Base-by-base conservation (phyloP, 192 early-diverging fungal species). In the Coemansia sp. region DNA sequence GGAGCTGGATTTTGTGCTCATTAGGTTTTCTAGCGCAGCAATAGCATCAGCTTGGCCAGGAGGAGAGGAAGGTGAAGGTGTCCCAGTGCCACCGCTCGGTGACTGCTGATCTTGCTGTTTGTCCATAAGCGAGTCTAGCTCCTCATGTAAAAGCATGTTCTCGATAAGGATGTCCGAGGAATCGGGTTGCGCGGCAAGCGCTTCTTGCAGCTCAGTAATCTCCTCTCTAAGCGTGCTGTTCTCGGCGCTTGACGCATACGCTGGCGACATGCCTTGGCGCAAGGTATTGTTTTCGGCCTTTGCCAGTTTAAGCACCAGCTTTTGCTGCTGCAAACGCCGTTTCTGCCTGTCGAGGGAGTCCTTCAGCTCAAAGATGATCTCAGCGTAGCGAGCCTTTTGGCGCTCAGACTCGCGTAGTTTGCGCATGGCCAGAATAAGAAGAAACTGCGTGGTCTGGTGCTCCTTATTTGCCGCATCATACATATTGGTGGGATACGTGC, bases 381-480 rank as follows among this genome's bases (percentile, higher is more conserved):
- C 79, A 0, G 69, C 77, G 48, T 82, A 84, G 9, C 79, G 74
- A 7, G 79, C 43, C 43, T 80, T 84, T 45, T 84, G 85, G 15
- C 84, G 83, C 59, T 85, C 85, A 2, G 68, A 58, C 56, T 84
- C 70, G 10, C 77, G 79, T 31, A 75, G 71, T 29, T 81, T 78
- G 46, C 85, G 85, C 63, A 85, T 77, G 49, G 80, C 81, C 46
- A 86, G 40, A 29, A 79, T 58, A 16, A 84, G 66, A 61, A 77
- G 64, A 53, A 70, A 71, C 52, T 77, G 76, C 16, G 80, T 63
- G n/a, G 68, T 75, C 8, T 71, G 56, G 26, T 76, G 74, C 51
- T 84, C 73, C 30, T 63, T 79, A 68, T 46, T 48, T 0, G 55
- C 30, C 1, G 51, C 31, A 0, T 31, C 40, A 46, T 51, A 43